Evolutionary conservation across 2,329 filamentous ascomycete species (phyloP), one percentile per base, ranked within the genome.

Genomic region (Cordyceps fumosorosea): DNA sequence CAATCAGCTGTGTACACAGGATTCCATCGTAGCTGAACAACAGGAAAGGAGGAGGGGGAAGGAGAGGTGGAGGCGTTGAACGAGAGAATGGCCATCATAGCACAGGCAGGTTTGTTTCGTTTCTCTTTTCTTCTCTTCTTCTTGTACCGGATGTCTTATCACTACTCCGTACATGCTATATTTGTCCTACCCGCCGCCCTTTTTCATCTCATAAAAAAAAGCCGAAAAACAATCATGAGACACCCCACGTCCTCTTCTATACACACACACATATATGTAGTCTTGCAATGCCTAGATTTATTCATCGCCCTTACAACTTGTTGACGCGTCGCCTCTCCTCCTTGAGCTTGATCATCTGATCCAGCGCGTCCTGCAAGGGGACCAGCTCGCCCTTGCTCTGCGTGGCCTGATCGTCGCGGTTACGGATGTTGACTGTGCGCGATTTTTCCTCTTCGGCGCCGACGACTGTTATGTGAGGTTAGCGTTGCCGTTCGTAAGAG

Each of bases 351-450:
- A 76, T 67, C 64, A 86, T 76, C 72, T 84, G 84, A 67, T 81
- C 76, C 51, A 86, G 74, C 6, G 83, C 84, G 68, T 84, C 81
- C 48, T 83, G 75, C 57, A 87, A 73, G 22, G 80, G 75, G 55
- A 87, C 75, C 51, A 85, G 79, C 70, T 84, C 84, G 66, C 84
- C 84, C 71, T 84, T 81, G 68, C 80, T 80, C 74, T 88, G 84
- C 59, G 81, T 84, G 60, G 80, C 81, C 56, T 83, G 83, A 73
- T 87, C 84, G 68, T 87, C 84, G 67, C 84, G 80, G 76, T 86
- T 85, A 62, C 85, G 82, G 63, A 87, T 82, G 71, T 86, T 87
- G 70, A 88, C 81, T 65, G 84, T 80, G 67, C 82, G 78, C 57
- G 80, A 82, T 66, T 82, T 78, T 75, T 80, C 81, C 74, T 87